Evolutionary conservation across 2,329 filamentous ascomycete species (phyloP).

Genomic region (Stemphylium vesicarium): DNA sequence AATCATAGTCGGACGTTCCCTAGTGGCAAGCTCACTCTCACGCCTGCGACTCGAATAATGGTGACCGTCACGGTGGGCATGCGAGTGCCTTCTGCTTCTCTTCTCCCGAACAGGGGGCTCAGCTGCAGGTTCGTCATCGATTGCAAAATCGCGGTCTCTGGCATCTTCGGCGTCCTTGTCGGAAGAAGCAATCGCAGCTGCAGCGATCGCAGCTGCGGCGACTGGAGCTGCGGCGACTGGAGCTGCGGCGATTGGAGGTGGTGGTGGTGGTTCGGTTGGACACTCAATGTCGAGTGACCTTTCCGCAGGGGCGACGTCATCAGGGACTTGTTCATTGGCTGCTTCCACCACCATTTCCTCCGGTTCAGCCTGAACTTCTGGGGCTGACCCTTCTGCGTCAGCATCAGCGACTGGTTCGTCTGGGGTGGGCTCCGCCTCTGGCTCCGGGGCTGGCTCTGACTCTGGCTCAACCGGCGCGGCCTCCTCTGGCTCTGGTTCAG

Average conservation of each 20-base stretch:
- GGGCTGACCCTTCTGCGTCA: not conserved
- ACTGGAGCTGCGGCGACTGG: not conserved
- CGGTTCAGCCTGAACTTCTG: not conserved
- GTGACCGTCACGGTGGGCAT: slow-evolving; percentile 35
- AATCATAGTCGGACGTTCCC: slow-evolving; percentile 32
- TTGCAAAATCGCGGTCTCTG: slow-evolving; percentile 35
- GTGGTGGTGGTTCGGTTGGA: not conserved
- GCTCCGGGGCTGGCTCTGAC: not conserved
- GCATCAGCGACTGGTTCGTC: not conserved
- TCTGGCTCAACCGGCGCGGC: slow-evolving; percentile 1
- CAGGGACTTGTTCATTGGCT: not conserved
- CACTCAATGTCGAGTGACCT: slow-evolving; percentile 3
- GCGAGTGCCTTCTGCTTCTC: slow-evolving; percentile 38
- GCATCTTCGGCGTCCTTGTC: slow-evolving; percentile 6
- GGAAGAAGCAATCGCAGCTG: not conserved
- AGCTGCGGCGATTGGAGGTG: not conserved
- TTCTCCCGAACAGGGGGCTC: slow-evolving; percentile 34
- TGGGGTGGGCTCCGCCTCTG: not conserved
- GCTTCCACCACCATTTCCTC: too few species aligned
- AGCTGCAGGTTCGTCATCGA: slow-evolving; percentile 29
- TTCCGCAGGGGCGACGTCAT: not conserved
- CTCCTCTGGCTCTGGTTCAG: not conserved
- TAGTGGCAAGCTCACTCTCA: slow-evolving; percentile 40
- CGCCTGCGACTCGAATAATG: slow-evolving; percentile 37
- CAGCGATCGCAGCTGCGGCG: not conserved